Evolutionary conservation across 169 alveolate genomes (phyloP).

Genomic region (Plasmodium chabaudi): DNA sequence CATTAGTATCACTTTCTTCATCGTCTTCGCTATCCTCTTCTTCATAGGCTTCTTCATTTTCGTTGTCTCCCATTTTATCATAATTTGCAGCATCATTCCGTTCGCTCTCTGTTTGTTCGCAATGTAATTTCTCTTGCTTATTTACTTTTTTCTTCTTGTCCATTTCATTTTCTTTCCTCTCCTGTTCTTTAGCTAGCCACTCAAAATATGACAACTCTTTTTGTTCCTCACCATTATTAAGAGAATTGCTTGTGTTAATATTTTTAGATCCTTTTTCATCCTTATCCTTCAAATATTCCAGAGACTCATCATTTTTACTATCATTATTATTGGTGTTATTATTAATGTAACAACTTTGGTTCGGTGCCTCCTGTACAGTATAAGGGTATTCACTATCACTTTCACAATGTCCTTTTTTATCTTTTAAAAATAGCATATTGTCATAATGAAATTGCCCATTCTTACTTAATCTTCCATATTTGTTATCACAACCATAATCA

Average conservation of each 20-base stretch:
- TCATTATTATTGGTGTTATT: too few species aligned
- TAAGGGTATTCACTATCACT: too few species aligned
- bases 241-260: not conserved
- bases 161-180: constrained; percentile 7
- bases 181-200: constrained; percentile 64
- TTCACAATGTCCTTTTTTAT: too few species aligned
- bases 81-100: not conserved
- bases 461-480: too few species aligned
- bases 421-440: too few species aligned
- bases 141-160: not conserved
- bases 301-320: too few species aligned
- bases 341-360: too few species aligned
- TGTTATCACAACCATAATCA: too few species aligned
- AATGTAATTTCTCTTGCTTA: too few species aligned
- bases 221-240: constrained; percentile 18
- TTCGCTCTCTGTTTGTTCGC: too few species aligned
- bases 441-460: too few species aligned
- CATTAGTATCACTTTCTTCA: not conserved
- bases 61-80: not conserved
- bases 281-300: not conserved
- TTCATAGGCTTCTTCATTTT: not conserved
- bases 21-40: not conserved
- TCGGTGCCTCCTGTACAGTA: too few species aligned
- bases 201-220: constrained; percentile 69
- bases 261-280: constrained; percentile 5